These are phyloP conservation scores for Taphrina flavorubra DNA, from an alignment of 1,139 yeast species.

Conservation along the genomic window DNA sequence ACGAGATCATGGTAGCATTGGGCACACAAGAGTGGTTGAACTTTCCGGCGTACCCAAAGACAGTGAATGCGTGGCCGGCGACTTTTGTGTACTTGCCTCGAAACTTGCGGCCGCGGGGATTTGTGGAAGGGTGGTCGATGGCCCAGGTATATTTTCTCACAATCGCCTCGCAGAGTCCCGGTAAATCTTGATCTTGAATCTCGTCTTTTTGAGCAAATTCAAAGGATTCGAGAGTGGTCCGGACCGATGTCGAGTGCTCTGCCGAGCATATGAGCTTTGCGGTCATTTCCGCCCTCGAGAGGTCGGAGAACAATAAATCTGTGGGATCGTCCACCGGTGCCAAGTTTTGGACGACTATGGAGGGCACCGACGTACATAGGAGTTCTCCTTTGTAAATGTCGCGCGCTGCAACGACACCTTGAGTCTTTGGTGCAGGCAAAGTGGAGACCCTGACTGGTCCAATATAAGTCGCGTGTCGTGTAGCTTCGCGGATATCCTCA, in stretches of 20 bases:
- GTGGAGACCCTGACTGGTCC: constrained; percentile 20
- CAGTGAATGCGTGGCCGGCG: constrained; percentile 29
- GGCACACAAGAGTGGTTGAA: constrained; percentile 36
- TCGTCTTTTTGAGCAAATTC: constrained; percentile 6
- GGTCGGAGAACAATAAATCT: constrained; percentile 17
- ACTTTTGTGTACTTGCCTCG: constrained; percentile 21
- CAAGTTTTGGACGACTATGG: constrained; percentile 16
- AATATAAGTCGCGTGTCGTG: neutral
- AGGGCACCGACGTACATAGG: constrained; percentile 22
- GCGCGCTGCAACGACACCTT: constrained; percentile 14
- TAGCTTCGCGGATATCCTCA: neutral
- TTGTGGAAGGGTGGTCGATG: constrained; percentile 23
- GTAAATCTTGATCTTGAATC: neutral
- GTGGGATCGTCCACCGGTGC: constrained; percentile 6
- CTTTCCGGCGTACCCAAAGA: constrained; percentile 20
- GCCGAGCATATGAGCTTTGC: constrained; percentile 14
- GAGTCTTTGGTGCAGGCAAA: constrained; percentile 10
- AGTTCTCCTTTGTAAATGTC: constrained; percentile 25
- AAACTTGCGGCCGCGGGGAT: constrained; percentile 4
- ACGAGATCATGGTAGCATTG: constrained; percentile 33
- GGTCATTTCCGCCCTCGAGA: constrained; percentile 30
- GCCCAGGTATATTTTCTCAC: constrained; percentile 29
- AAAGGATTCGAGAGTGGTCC: neutral
- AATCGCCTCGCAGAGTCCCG: constrained; percentile 1
- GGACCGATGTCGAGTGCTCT: neutral